Evolutionary conservation across 139 green algal genomes (phyloP).

Genomic region (Yamagishiella unicocca): DNA sequence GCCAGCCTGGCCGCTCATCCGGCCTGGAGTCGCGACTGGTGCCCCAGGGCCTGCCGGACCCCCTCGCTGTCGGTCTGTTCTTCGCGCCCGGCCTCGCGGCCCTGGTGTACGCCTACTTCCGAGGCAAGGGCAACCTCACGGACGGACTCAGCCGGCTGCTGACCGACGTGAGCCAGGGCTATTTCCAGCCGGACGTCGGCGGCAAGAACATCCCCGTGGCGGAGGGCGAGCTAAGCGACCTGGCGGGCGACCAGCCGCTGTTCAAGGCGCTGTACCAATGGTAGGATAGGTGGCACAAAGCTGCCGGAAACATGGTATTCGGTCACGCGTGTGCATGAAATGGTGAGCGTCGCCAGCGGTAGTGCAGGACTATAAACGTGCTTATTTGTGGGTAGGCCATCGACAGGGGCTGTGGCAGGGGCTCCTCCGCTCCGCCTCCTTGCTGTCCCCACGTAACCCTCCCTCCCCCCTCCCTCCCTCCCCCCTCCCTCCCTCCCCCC

Average conservation of each 20-base stretch:
- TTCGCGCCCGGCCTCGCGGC: conserved; percentile 76
- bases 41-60: conserved; percentile 6
- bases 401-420: too few relatives aligned
- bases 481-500: too few relatives aligned
- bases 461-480: too few relatives aligned
- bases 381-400: too few relatives aligned
- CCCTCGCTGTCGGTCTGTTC: conserved; percentile 75
- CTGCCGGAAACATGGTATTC: too few relatives aligned
- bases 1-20: background rate
- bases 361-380: too few relatives aligned
- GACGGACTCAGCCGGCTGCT: conserved; percentile 87
- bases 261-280: conserved; percentile 96
- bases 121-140: conserved; percentile 89
- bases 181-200: conserved; percentile 92
- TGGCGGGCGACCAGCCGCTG: conserved; percentile 91
- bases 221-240: conserved; percentile 88
- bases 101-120: conserved; percentile 77
- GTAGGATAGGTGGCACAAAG: conserved; percentile 60
- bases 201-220: conserved; percentile 91
- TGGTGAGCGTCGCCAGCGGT: too few relatives aligned
- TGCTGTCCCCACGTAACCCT: too few relatives aligned
- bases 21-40: background rate
- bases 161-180: conserved; percentile 80
- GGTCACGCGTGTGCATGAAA: too few relatives aligned
- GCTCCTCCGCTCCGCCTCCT: too few relatives aligned